Conservation (phyloP, 106 monocot species). For the Apostasia shenzhenica region DNA sequence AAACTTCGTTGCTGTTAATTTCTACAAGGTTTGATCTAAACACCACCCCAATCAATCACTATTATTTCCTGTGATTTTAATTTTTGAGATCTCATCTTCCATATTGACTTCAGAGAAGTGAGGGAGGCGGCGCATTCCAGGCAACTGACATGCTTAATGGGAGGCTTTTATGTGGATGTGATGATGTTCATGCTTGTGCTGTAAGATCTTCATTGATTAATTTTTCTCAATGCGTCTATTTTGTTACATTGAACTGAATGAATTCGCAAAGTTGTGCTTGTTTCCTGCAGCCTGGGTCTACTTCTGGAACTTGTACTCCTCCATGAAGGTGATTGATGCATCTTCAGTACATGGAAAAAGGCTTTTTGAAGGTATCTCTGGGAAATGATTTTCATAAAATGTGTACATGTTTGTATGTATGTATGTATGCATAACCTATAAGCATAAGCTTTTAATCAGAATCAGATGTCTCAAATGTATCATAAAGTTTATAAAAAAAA, state of each 20-base stretch:
- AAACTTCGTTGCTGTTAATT: constrained; percentile 78
- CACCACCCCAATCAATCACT: not conserved
- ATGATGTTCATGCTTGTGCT: constrained; percentile 46
- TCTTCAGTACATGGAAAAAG: not conserved
- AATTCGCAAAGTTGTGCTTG: not conserved
- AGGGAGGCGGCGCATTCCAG: constrained; percentile 55
- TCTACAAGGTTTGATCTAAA: constrained; percentile 53
- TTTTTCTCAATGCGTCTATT: not conserved
- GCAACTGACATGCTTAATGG: constrained; percentile 79
- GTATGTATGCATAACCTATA: no score
- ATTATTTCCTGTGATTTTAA: not conserved
- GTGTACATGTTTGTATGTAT: no score
- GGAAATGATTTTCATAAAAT: no score
- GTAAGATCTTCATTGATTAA: constrained; percentile 12
- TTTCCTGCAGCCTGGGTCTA: constrained; percentile 16
- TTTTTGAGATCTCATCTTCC: not conserved
- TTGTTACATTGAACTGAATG: no score
- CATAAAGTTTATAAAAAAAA: no score
- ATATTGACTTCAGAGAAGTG: constrained; percentile 42
- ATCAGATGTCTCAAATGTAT: no score
- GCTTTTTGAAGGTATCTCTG: not conserved
- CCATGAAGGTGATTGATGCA: constrained; percentile 2
- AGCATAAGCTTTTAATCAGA: no score
- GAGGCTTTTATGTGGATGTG: constrained; percentile 59
- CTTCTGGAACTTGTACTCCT: constrained; percentile 12